A percentile compares a stretch with the other conserved stretches of the same genome.
Evolutionary conservation across 225 moss, liverwort and hornwort genomes (phyloP).

Genomic region (Bryoerythrophyllum caledonicum): DNA sequence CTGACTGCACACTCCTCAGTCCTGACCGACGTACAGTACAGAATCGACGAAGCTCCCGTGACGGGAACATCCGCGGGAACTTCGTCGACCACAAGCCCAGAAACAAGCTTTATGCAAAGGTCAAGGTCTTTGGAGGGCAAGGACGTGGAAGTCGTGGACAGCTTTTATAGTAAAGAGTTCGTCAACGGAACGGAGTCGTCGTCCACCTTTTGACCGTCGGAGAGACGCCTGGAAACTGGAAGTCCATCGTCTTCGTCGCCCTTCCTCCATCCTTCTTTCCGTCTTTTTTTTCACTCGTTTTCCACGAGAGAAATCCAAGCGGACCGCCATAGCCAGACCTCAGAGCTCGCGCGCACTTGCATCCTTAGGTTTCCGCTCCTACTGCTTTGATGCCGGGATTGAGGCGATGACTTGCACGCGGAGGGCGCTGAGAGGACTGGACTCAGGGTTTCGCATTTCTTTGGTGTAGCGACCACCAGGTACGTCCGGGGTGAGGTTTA

Average conservation of each 20-base stretch:
- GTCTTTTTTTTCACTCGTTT: constrained; percentile 18
- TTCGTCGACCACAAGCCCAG: not conserved
- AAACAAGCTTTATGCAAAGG: constrained; percentile 16
- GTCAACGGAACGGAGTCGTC: constrained; percentile 41
- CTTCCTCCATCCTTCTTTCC: constrained; percentile 11
- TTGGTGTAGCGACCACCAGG: constrained; percentile 14
- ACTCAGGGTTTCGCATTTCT: constrained; percentile 30
- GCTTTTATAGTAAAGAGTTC: constrained; percentile 37
- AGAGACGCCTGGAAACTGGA: constrained; percentile 27
- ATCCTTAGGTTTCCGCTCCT: constrained; percentile 14
- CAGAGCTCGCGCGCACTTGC: not conserved
- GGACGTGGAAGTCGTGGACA: constrained; percentile 20
- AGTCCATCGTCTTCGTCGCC: constrained; percentile 18
- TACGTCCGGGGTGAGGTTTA: constrained; percentile 2
- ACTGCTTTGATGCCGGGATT: constrained; percentile 26
- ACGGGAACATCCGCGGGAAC: not conserved
- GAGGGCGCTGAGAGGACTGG: constrained; percentile 12
- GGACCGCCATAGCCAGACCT: constrained; percentile 5
- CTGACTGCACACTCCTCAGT: not conserved
- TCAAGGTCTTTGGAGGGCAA: constrained; percentile 28
- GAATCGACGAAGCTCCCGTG: constrained; percentile 4
- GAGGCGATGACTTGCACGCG: constrained; percentile 32
- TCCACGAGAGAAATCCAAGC: constrained; percentile 2
- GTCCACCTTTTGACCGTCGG: constrained; percentile 39
- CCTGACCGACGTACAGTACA: not conserved